Evolutionary conservation across 345 rosid species (phyloP).

Genomic region (Eucalyptus tenuipes): DNA sequence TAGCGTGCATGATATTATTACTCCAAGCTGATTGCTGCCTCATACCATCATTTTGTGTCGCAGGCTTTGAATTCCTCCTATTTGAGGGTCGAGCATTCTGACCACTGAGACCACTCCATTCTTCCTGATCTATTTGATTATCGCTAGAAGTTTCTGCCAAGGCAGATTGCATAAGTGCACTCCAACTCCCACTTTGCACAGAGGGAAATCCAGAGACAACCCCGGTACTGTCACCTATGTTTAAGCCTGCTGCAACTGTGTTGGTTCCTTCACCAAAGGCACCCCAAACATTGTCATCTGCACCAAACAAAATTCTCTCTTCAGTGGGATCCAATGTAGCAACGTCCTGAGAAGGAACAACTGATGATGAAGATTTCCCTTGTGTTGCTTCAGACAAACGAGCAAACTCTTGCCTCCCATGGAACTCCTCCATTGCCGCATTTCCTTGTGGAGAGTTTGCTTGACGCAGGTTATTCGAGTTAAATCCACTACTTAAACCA

Average conservation of each 20-base stretch:
- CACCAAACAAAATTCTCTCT: slow-evolving; percentile 78
- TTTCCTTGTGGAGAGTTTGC: slow-evolving; percentile 24
- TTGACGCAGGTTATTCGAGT: slow-evolving; percentile 29
- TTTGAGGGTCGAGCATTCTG: slow-evolving; percentile 12
- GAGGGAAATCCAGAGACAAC: slow-evolving; percentile 44
- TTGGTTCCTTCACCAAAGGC: slow-evolving; percentile 47
- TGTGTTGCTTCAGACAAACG: slow-evolving; percentile 25
- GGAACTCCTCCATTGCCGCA: slow-evolving; percentile 20
- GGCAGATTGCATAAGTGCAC: slow-evolving; percentile 99
- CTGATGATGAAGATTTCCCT: slow-evolving; percentile 21
- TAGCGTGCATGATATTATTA: slow-evolving; percentile 12
- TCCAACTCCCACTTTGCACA: slow-evolving; percentile 93
- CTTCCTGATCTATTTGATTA: slow-evolving; percentile 44
- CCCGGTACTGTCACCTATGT: slow-evolving; percentile 30
- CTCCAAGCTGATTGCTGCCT: slow-evolving; percentile 25
- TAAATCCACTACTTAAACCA: slow-evolving; percentile 24
- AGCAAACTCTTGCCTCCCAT: slow-evolving; percentile 20
- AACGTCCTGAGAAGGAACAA: slow-evolving; percentile 28
- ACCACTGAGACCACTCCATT: slow-evolving; percentile 34
- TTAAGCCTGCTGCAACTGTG: slow-evolving; percentile 32
- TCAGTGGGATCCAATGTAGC: slow-evolving; percentile 85
- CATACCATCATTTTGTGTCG: slow-evolving; percentile 7
- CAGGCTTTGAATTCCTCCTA: slow-evolving; percentile 7
- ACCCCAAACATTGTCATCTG: slow-evolving; percentile 83
- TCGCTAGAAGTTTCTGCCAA: slow-evolving; percentile 75